Conservation (phyloP, 1,139 yeast genomes). For the Candida albicans region DNA sequence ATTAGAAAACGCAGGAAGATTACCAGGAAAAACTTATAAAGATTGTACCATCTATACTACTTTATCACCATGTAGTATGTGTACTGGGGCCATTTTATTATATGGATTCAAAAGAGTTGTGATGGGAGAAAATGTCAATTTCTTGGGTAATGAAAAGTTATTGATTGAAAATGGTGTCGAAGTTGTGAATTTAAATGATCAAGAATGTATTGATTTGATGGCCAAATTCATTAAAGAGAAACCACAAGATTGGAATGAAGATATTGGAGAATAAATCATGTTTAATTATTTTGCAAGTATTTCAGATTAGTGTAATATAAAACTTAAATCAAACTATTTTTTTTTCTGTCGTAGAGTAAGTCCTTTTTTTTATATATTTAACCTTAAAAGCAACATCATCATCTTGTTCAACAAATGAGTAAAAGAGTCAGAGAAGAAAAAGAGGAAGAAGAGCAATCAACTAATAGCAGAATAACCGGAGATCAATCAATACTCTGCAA, state of each 20-base stretch:
- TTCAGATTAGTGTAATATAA: not conserved
- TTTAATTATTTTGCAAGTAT: not conserved
- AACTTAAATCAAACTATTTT: not conserved
- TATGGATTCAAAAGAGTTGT: slow-evolving; percentile 87
- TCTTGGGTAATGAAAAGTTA: slow-evolving; percentile 75
- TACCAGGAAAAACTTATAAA: slow-evolving; percentile 66
- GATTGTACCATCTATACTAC: slow-evolving; percentile 85
- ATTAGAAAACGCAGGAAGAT: slow-evolving; percentile 85
- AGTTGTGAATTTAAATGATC: slow-evolving; percentile 64
- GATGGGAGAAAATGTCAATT: slow-evolving; percentile 82
- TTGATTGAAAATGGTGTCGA: slow-evolving; percentile 69
- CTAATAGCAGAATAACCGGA: too few species aligned
- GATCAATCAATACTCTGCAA: not conserved
- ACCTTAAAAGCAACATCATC: not conserved
- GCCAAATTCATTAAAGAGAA: slow-evolving; percentile 70
- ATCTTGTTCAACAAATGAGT: slow-evolving; percentile 2
- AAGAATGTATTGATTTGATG: slow-evolving; percentile 74
- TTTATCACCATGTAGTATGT: slow-evolving; percentile 90
- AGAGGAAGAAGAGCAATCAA: slow-evolving; percentile 6
- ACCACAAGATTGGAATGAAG: slow-evolving; percentile 87
- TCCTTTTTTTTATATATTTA: not conserved
- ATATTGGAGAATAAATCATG: slow-evolving; percentile 61
- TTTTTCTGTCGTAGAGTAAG: not conserved
- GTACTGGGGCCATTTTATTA: slow-evolving; percentile 88
- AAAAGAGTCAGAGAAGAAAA: slow-evolving; percentile 18